Evolutionary conservation across 2,329 filamentous ascomycete species (phyloP), one percentile per base, ranked within the genome.

Genomic region (Cladorrhinum sp.): DNA sequence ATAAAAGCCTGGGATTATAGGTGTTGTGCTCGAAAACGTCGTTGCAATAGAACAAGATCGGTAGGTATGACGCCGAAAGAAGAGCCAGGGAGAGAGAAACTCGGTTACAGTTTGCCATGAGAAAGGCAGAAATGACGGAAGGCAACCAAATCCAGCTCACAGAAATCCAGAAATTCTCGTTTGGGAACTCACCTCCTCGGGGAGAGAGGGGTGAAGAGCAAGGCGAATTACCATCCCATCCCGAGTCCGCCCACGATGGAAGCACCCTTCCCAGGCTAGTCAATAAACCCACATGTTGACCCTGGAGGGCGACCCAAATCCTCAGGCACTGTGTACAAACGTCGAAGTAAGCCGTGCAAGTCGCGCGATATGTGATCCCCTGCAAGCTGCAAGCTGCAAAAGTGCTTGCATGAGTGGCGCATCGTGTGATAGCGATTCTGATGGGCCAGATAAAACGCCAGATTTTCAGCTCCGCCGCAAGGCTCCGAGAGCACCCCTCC

Each of bases 281-380:
- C 26, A 39, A 39, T n/a, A n/a, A 54, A 26, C 51, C 52, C 30
- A 16, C 24, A 51, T 18, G 16, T 53, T 18, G 50, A 54, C 28
- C 20, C 28, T 10, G 6, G n/a, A 36, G 5, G 20, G 16, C 8
- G 33, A 36, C 42, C 42, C 42, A 20, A 46, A 46, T 46, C 42
- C 3, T 18, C n/a, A 20, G 30, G 54, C 57, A 62, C 61, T 62
- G 61, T 62, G 57, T 62, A 60, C 61, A 49, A 28, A 4, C 24
- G 39, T 9, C 1, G 1, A 57, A 42, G 61, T 62, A 62, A 26
- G 49, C 60, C 60, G 60, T 62, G 57, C 28, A 52, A 59, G 36
- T 46, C 20, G 18, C 14, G 28, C 8, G n/a, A 23, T 48, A 21
- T 46, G 52, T 14, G 10, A 54, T n/a, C 59, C 59, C 30, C n/a